phyloP scores from a whole-genome alignment of 2,329 filamentous ascomycete species.

The Diaporthe citrichinensis region DNA sequence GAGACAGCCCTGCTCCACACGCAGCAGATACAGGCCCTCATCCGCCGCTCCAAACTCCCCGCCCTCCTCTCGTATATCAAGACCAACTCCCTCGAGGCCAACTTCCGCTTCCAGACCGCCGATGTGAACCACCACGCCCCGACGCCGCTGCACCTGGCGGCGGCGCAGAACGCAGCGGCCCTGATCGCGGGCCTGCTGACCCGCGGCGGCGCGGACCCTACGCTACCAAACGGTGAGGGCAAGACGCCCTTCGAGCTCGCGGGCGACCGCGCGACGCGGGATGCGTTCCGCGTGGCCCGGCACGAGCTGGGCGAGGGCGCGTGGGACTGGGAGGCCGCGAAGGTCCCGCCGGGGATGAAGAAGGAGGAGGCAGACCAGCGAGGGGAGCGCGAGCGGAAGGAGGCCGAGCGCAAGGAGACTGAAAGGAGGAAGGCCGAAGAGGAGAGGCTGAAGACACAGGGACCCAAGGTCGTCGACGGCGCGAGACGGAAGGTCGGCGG shows the following conservation, averaged over 20 bases:
- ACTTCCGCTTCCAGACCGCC: slow-evolving; percentile 82
- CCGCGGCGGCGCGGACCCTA: slow-evolving; percentile 83
- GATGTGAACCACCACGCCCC: slow-evolving; percentile 84
- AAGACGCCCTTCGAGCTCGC: slow-evolving; percentile 89
- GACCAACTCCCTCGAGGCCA: slow-evolving; percentile 77
- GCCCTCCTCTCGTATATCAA: slow-evolving; percentile 87
- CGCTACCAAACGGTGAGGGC: slow-evolving; percentile 78
- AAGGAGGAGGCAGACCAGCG: slow-evolving; percentile 80
- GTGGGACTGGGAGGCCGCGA: slow-evolving; percentile 85
- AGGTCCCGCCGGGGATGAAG: slow-evolving; percentile 79
- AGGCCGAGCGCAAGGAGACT: slow-evolving; percentile 77
- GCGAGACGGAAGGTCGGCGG: slow-evolving; percentile 64
- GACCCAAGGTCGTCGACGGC: slow-evolving; percentile 63
- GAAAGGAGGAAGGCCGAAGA: slow-evolving; percentile 81
- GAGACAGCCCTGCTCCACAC: slow-evolving; percentile 88
- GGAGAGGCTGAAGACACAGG: slow-evolving; percentile 78
- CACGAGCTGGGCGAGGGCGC: slow-evolving; percentile 81
- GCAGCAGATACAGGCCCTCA: slow-evolving; percentile 87
- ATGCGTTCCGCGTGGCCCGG: slow-evolving; percentile 92
- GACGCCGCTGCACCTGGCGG: slow-evolving; percentile 87
- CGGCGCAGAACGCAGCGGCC: slow-evolving; percentile 82
- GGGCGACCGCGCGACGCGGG: slow-evolving; percentile 86
- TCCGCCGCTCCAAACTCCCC: slow-evolving; percentile 90
- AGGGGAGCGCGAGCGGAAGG: slow-evolving; percentile 77
- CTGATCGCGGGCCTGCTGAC: slow-evolving; percentile 83